These are phyloP conservation scores for Fusarium falciforme DNA, from an alignment of 2,329 filamentous ascomycete species.

Conservation along the genomic window DNA sequence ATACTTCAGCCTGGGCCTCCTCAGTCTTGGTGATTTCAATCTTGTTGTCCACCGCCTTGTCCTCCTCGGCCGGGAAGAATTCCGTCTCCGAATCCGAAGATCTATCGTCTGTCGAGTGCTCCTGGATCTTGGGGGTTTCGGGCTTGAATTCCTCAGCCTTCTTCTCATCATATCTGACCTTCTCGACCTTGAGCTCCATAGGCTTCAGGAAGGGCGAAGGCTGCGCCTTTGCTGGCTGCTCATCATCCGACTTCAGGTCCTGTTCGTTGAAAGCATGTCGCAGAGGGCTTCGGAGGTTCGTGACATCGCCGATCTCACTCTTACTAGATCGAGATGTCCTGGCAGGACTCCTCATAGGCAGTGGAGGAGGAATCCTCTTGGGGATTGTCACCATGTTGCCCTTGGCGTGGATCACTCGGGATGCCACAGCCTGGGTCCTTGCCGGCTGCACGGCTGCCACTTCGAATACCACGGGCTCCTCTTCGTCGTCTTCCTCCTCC, in stretches of 20 bases:
- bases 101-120: conserved; percentile 3
- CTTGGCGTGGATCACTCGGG: conserved; percentile 76
- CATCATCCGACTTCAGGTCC: conserved; percentile 42
- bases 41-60: conserved; percentile 9
- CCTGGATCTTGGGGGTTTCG: conserved; percentile 1
- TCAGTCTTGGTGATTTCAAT: conserved; percentile 4
- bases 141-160: conserved; percentile 12
- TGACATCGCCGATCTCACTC: conserved; percentile 69
- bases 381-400: conserved; percentile 87
- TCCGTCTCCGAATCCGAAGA: conserved; percentile 39
- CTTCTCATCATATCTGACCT: conserved; percentile 14
- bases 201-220: conserved; percentile 37
- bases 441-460: conserved; percentile 69
- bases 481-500: conserved; percentile 45
- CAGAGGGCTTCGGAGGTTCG: conserved; percentile 61
- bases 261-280: conserved; percentile 59
- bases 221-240: conserved; percentile 31
- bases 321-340: conserved; percentile 64
- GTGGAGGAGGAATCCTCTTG: conserved; percentile 80
- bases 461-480: conserved; percentile 77
- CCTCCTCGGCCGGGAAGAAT: conserved; percentile 35
- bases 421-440: conserved; percentile 66
- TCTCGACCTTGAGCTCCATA: conserved; percentile 35
- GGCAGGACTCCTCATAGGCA: conserved; percentile 82
- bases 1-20: conserved; percentile 7